A percentile compares a stretch with the other conserved stretches of the same genome.
phyloP scores from a whole-genome alignment of 306 rosid species.

The Notholithocarpus densiflorus region DNA sequence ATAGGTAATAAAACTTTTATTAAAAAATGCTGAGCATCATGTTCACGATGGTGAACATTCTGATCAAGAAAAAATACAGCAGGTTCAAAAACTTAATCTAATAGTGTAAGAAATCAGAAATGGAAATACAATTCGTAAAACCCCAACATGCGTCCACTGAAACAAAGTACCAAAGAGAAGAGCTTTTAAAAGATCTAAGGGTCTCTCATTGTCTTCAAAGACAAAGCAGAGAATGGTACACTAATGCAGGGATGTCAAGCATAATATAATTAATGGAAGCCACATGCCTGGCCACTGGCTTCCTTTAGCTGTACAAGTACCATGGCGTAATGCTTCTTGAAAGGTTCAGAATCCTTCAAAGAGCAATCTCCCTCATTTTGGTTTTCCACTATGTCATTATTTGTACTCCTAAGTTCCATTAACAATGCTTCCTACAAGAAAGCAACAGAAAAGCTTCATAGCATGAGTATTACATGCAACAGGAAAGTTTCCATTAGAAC shows the following conservation, averaged over 20 bases:
- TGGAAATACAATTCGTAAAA: too few relatives aligned
- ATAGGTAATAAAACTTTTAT: too few relatives aligned
- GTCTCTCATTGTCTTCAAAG: too few relatives aligned
- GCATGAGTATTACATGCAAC: background rate
- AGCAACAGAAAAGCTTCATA: background rate
- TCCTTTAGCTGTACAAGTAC: slow-evolving; percentile 95
- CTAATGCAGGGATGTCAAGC: slow-evolving; percentile 1
- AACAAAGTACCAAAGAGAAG: background rate
- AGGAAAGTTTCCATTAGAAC: background rate
- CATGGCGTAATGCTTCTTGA: slow-evolving; percentile 78
- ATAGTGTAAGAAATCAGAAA: too few relatives aligned
- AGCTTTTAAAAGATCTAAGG: too few relatives aligned
- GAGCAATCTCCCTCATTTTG: slow-evolving; percentile 53
- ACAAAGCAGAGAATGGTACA: slow-evolving; percentile 8
- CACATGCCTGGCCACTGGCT: slow-evolving; percentile 98
- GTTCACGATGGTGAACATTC: too few relatives aligned
- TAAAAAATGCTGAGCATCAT: too few relatives aligned
- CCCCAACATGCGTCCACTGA: too few relatives aligned
- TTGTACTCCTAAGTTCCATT: slow-evolving; percentile 57
- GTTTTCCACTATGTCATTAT: slow-evolving; percentile 48
- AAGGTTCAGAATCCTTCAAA: slow-evolving; percentile 52
- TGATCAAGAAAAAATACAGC: too few relatives aligned
- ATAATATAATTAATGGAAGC: slow-evolving; percentile 60
- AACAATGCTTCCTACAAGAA: slow-evolving; percentile 55
- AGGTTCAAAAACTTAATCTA: too few relatives aligned